Evolutionary conservation across 495 filamentous ascomycete species (phyloP), one percentile per base, ranked within the genome.

Genomic region (Hypoxylon lienhwacheense): DNA sequence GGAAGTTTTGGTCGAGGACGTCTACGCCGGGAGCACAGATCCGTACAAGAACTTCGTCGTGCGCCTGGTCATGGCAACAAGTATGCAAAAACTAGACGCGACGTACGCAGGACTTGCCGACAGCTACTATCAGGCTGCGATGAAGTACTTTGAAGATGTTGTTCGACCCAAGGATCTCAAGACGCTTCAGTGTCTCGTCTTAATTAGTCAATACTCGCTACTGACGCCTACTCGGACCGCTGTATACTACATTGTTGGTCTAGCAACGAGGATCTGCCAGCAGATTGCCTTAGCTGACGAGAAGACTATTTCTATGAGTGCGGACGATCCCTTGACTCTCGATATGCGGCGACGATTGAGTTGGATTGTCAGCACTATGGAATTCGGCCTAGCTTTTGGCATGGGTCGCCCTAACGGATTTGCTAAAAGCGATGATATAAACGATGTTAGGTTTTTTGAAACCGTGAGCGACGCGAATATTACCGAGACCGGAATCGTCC

Each of bases 141-240:
- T 96, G 65, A 83, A 83, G 22, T 86, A 83, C 55, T 79, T 96
- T 35, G 89, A 96, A 59, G 79, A 78, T 1, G 82, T 91, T 8
- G 75, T 96, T 28, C 80, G 83, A 49, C 80, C 82, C 10, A 95
- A 91, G 78, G 87, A 96, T 63, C 65, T 96, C 11, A 86, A 82
- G 61, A 91, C 92, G 0, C 72, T 97, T n/a, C 92, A 97, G 69
- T 96, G 91, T 57, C 81, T 95, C 34, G 79, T 86, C 0, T 68
- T 97, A 8, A 90, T 96, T 69, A 89, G 83, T 14, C 89, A 92
- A 64, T 97, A 97, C 72, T 96, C 92, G 7, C 75, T 96, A 28
- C 70, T 96, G 29, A 96, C 91, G 2, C 91, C 92, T 2, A 96
- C 91, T 0, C 76, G 89, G 36, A 95, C 90, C 16, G 89, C 92